Evolutionary conservation across 2,329 filamentous ascomycete genomes (phyloP), one percentile per base, ranked within the genome.

Genomic region (Chalaropsis ovoidea): DNA sequence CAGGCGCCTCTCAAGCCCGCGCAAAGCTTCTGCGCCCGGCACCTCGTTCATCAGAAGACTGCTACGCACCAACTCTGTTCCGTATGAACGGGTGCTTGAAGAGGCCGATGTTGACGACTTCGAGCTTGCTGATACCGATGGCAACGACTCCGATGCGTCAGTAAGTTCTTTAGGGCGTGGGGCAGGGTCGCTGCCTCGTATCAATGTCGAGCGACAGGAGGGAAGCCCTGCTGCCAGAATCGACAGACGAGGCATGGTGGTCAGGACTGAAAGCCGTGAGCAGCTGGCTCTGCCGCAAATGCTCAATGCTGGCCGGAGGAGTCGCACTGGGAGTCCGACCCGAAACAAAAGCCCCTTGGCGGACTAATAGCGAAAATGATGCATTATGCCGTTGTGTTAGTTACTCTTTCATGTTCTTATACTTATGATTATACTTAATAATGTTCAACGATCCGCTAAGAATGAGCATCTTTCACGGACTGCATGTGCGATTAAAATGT

Each of bases 241-340:
- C 71, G 83, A 86, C 69, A 77, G 90, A 47, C 85, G 83, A 60
- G 92, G 92, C 1, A 74, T 96, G 69, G 86, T 89, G 64, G 83
- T 90, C 1, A 80, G 93, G 70, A 95, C 89, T 0, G 93, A 96
- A 73, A 95, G 90, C 73, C 81, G 90, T 64, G 94, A 97, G 72
- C 81, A 89, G 67, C 75, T 96, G 45, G 79, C 82, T 17, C 81
- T 83, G 15, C 81, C 77, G 27, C 79, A 81, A 66, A 79, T 81
- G 76, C 73, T 83, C 68, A 81, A 78, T 62, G 81, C 81, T 1
- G 82, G 83, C 27, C 74, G 83, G 73, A 77, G 82, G 72, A 84
- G 82, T 73, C 77, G 82, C 65, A 77, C 80, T 17, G 78, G 76
- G 22, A 85, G 82, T 70, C 82, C 82, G 8, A 85, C 83, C 10